Evolutionary conservation across 2,329 filamentous ascomycete genomes (phyloP), one percentile per base, ranked within the genome.

Genomic region (Capronia americana): DNA sequence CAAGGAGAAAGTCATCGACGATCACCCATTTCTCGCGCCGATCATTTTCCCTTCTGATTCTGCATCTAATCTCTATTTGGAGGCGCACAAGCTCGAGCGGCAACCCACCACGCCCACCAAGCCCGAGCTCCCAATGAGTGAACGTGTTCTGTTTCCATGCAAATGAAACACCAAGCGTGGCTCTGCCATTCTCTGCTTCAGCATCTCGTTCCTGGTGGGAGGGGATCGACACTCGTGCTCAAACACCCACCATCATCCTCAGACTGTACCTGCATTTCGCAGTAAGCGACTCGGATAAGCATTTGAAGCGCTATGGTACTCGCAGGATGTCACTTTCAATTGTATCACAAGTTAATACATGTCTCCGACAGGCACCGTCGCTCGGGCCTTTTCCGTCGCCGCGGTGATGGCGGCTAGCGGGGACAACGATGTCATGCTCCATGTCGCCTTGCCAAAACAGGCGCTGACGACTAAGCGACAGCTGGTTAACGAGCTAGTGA

Each of bases 21-120:
- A 61, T 61, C 58, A 28, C 46, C n/a, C 23, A 30, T 53, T 24
- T n/a, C 28, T 34, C 23, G 20, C 32, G 57, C 44, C 38, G 57
- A 61, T 61, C 46, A 20, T 12, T 61, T 59, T 48, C 57, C 56
- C 41, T 59, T 50, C 46, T 12, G 23, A 24, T 17, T 11, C 26
- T 34, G 12, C 28, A 34, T 59, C 46, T 20, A 55, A 55, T 17
- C 28, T 34, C 24, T 32, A 30, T 30, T 55, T 30, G 53, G 53
- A 10, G 53, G 7, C 8, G 28, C 20, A n/a, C 3, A 14, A 14
- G 48, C 23, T 14, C 26, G 12, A 32, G 28, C 28, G n/a, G 14
- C 8, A 20, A 28, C 23, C 24, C 48, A 51, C 17, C 23, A 32
- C 20, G 14, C 23, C 24, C 48, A 51, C 17, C 23, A 32, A 32